These are phyloP conservation scores for Basipetospora chlamydospora DNA, from an alignment of 2,329 filamentous ascomycete genomes.

Conservation along the genomic window DNA sequence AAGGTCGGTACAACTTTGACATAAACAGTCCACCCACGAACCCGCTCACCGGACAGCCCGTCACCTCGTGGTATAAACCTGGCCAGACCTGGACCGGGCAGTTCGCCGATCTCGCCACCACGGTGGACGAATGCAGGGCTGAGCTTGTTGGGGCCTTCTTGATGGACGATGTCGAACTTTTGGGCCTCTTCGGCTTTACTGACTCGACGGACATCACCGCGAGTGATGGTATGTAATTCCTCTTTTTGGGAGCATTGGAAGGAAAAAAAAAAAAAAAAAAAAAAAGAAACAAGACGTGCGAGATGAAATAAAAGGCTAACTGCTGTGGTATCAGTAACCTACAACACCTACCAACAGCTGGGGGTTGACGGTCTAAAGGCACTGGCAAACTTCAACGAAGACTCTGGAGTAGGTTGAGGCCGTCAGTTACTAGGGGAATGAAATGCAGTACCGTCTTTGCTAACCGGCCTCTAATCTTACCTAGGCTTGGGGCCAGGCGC, in stretches of 20 bases:
- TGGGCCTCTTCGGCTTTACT: conserved; percentile 26
- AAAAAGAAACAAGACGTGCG: too few species aligned
- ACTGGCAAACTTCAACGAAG: conserved; percentile 22
- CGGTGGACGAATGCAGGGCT: conserved; percentile 42
- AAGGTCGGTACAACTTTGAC: conserved; percentile 48
- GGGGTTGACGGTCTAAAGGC: conserved; percentile 25
- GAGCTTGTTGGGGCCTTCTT: conserved; percentile 28
- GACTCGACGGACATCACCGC: conserved; percentile 19
- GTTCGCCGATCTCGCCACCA: conserved; percentile 43
- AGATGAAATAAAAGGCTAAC: too few species aligned
- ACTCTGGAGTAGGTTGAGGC: conserved; percentile 14
- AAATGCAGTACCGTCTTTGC: neutral
- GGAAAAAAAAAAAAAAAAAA: too few species aligned
- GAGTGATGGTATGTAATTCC: conserved; percentile 19
- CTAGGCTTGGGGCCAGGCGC: conserved; percentile 25
- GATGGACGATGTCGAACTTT: conserved; percentile 25
- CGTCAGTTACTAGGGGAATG: neutral
- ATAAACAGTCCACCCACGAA: conserved; percentile 37
- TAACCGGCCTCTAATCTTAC: neutral
- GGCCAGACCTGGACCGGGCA: conserved; percentile 49
- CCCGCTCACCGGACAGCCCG: conserved; percentile 37
- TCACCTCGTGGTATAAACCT: conserved; percentile 43
- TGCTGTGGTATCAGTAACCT: conserved; percentile 19
- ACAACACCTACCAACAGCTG: conserved; percentile 25
- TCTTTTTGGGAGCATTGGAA: too few species aligned